Base-by-base conservation (phyloP, 495 filamentous ascomycete genomes). In the Podospora conica region DNA sequence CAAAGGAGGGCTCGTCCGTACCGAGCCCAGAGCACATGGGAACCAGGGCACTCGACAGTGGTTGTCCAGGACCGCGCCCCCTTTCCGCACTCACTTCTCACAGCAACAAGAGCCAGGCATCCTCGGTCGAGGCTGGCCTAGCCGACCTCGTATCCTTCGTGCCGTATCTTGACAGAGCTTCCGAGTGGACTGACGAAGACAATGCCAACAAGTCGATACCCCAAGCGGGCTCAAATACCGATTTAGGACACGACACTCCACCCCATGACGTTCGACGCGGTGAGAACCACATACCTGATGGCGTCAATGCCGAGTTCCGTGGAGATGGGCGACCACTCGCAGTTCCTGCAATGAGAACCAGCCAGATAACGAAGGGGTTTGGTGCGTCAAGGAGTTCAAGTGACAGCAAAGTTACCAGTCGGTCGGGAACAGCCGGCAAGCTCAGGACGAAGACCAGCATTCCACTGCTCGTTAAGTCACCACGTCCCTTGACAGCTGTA, bases 401-500 rank as follows among this genome's bases (percentile, higher is more conserved):
- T 48, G 40, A 48, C 40, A 11, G 40, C 18, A 48, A 8, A 48
- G n/a, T 18, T 9, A 48, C 15, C 40, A 48, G 40, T n/a, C 40
- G 40, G 40, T 48, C 18, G 15, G 40, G 40, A 18, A n/a, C 40
- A 48, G 2, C 78, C 82, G 29, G 77, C 71, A 55, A 74, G 67
- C 73, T 83, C 53, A 79, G 75, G 63, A 71, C 82, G 60, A 81
- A 81, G 66, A 80, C 80, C 66, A 83, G 81, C 64, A 73, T 83
- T 25, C 80, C 82, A 55, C 77, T 79, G 65, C 70, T 84, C 53
- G 82, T 84, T 80, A 83, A 83, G 65, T 76, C 79, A 28, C 66
- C 83, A 27, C 81, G 81, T n/a, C 72, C 79, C 22, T 40, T 83
- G 28, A 78, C 80, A 20, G 70, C 71, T 61, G 57, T 56, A 21